Evolutionary conservation across 2,329 filamentous ascomycete species (phyloP).

Genomic region (Pestalotiopsis sp.): DNA sequence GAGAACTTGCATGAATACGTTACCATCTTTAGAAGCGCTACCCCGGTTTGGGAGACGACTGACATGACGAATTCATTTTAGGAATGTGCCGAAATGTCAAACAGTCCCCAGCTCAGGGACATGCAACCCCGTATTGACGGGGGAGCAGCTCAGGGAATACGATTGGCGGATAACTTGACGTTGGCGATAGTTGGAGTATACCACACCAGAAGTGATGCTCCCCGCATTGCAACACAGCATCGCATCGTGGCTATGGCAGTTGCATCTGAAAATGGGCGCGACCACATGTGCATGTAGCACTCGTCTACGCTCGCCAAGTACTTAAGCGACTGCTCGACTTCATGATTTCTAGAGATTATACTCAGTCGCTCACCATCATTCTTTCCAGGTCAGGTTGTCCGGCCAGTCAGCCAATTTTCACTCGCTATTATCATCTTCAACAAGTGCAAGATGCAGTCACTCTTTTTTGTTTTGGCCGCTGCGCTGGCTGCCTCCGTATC

Average conservation of each 20-base stretch:
- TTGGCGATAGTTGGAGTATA: neutral
- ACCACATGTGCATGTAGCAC: neutral
- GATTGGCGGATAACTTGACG: neutral
- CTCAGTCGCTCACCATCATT: neutral
- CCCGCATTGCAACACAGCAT: neutral
- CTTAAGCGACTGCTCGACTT: neutral
- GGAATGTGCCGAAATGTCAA: conserved; percentile 5
- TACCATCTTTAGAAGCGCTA: neutral
- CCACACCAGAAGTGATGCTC: neutral
- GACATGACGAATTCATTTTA: neutral
- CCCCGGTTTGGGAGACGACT: neutral
- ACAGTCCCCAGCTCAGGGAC: neutral
- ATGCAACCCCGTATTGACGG: neutral
- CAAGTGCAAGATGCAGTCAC: neutral
- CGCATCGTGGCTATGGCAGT: neutral
- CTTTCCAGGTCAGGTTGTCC: neutral
- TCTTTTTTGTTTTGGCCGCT: conserved; percentile 1
- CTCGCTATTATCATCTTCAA: neutral
- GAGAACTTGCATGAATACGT: neutral
- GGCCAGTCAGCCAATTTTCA: neutral
- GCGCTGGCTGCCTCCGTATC: neutral
- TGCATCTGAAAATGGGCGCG: neutral
- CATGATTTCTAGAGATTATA: neutral
- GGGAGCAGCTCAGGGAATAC: neutral
- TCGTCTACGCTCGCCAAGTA: neutral